phyloP scores from a whole-genome alignment of 2,329 filamentous ascomycete species.

The Arthrocladium fulminans region DNA sequence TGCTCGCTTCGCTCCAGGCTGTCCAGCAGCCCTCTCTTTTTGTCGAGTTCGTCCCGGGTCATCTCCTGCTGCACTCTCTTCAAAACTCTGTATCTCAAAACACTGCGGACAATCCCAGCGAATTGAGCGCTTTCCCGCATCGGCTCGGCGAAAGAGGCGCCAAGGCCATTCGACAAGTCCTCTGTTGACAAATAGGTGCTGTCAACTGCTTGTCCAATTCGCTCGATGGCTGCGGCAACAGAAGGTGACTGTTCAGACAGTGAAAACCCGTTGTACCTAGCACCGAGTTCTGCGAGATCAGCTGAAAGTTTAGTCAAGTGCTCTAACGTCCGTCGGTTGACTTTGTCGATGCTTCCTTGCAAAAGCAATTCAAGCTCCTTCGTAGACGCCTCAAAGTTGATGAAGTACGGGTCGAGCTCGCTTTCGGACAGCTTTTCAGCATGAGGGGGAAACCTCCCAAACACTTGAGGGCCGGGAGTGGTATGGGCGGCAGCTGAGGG shows the following conservation, averaged over 20 bases:
- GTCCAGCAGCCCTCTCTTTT: conserved; percentile 73
- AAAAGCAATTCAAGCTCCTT: conserved; percentile 83
- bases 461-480: conserved; percentile 53
- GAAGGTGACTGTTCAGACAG: conserved; percentile 84
- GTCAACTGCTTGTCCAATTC: conserved; percentile 87
- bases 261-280: conserved; percentile 94
- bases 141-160: conserved; percentile 89
- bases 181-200: conserved; percentile 93
- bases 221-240: conserved; percentile 85
- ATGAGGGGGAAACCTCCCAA: conserved; percentile 74
- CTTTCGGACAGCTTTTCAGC: conserved; percentile 69
- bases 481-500: conserved; percentile 49
- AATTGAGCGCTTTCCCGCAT: conserved; percentile 98
- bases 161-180: conserved; percentile 77
- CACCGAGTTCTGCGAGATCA: conserved; percentile 86
- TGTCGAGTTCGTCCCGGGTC: conserved; percentile 84
- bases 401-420: conserved; percentile 92
- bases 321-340: conserved; percentile 79
- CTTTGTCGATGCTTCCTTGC: conserved; percentile 91
- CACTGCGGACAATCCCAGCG: conserved; percentile 81
- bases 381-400: conserved; percentile 82
- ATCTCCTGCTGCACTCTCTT: conserved; percentile 97
- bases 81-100: conserved; percentile 79
- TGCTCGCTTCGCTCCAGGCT: conserved; percentile 88
- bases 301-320: conserved; percentile 76